Conservation (phyloP, 345 rosid species). For the Arabis hirsuta region DNA sequence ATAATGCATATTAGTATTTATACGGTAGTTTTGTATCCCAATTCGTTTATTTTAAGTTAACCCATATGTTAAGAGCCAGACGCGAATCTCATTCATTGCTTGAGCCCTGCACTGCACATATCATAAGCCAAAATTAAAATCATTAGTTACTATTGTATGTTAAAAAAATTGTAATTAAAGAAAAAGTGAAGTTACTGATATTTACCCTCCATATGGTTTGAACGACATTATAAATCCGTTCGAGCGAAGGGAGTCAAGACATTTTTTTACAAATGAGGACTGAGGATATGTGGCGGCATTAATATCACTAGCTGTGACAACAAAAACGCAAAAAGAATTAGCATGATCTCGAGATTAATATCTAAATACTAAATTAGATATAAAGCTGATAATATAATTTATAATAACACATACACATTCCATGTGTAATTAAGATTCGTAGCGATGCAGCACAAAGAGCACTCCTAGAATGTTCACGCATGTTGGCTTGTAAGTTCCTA, state of each 20-base stretch:
- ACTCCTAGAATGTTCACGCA: slow-evolving; percentile 53
- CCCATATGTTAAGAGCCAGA: background rate
- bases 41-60: background rate
- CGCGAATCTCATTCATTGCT: background rate
- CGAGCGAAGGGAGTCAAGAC: slow-evolving; percentile 49
- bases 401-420: slow-evolving; percentile 47
- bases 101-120: slow-evolving; percentile 7
- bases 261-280: slow-evolving; percentile 50
- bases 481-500: slow-evolving; percentile 51
- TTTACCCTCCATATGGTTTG: slow-evolving; percentile 64
- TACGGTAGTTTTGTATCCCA: background rate
- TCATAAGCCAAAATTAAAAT: background rate
- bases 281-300: slow-evolving; percentile 47
- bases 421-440: slow-evolving; percentile 53
- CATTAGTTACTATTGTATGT: background rate
- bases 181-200: background rate
- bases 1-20: background rate
- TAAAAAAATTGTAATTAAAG: background rate
- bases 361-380: background rate
- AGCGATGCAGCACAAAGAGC: slow-evolving; percentile 48
- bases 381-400: background rate
- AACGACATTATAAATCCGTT: slow-evolving; percentile 59
- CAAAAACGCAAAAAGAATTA: background rate
- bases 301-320: slow-evolving; percentile 58
- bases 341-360: background rate